These are phyloP conservation scores for Clonostachys solani DNA, from an alignment of 2,329 filamentous ascomycete genomes.

Conservation along the genomic window DNA sequence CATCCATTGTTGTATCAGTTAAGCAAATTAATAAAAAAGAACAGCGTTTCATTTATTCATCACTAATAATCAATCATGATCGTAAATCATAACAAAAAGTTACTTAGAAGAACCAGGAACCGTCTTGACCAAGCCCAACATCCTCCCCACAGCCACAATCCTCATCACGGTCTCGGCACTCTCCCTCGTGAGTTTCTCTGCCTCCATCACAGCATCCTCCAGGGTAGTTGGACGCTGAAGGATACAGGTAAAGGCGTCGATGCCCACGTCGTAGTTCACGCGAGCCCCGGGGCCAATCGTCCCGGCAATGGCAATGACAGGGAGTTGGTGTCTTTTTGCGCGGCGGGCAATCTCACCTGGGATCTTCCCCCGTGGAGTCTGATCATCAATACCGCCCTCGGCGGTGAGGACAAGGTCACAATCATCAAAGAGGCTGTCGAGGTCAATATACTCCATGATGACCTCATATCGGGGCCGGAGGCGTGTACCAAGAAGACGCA, in stretches of 20 bases:
- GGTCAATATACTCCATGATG: slow-evolving; percentile 43
- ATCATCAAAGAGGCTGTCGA: slow-evolving; percentile 37
- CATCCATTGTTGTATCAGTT: too few species aligned
- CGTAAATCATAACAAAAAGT: too few species aligned
- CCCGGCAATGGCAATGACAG: slow-evolving; percentile 34
- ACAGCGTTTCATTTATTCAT: too few species aligned
- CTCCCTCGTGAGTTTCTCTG: slow-evolving; percentile 20
- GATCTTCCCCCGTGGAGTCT: slow-evolving; percentile 47
- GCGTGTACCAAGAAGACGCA: slow-evolving; percentile 39
- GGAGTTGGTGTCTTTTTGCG: slow-evolving; percentile 36
- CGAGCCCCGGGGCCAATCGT: slow-evolving; percentile 25
- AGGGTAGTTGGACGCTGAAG: slow-evolving; percentile 22
- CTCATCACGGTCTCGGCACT: slow-evolving; percentile 26
- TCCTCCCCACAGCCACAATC: slow-evolving; percentile 21
- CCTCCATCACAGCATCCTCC: slow-evolving; percentile 20
- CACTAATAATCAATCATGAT: too few species aligned
- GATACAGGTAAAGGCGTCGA: slow-evolving; percentile 25
- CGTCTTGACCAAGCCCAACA: slow-evolving; percentile 8
- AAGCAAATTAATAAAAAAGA: too few species aligned
- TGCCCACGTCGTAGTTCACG: slow-evolving; percentile 25
- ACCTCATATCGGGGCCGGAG: slow-evolving; percentile 42
- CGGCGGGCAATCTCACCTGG: slow-evolving; percentile 45
- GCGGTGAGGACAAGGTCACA: slow-evolving; percentile 48
- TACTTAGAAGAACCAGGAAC: too few species aligned
- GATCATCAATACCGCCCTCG: slow-evolving; percentile 46